phyloP scores from a whole-genome alignment of 345 rosid genomes.

The Balakata baccata region DNA sequence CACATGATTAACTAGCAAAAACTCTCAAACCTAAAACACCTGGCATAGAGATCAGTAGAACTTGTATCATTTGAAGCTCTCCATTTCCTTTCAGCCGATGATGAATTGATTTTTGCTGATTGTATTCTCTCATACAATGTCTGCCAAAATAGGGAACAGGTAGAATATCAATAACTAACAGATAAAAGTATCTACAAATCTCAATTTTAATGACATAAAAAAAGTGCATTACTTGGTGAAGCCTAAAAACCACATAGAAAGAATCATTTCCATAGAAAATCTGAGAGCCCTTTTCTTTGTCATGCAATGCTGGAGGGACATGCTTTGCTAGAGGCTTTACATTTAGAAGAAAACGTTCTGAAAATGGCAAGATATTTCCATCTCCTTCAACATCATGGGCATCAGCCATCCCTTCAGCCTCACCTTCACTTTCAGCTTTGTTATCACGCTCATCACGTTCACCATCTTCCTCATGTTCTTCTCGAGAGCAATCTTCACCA shows the following conservation, averaged over 20 bases:
- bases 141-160: slow-evolving; percentile 35
- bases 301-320: slow-evolving; percentile 47
- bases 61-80: slow-evolving; percentile 63
- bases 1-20: not conserved
- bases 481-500: slow-evolving; percentile 75
- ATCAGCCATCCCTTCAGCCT: slow-evolving; percentile 82
- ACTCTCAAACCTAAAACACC: slow-evolving; percentile 41
- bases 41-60: slow-evolving; percentile 74
- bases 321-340: slow-evolving; percentile 88
- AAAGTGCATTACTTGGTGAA: slow-evolving; percentile 73
- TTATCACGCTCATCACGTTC: slow-evolving; percentile 61
- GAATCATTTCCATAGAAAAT: slow-evolving; percentile 96
- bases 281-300: slow-evolving; percentile 48
- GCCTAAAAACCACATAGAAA: slow-evolving; percentile 85
- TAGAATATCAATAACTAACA: slow-evolving; percentile 8
- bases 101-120: slow-evolving; percentile 89
- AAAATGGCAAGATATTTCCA: slow-evolving; percentile 53
- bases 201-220: not conserved
- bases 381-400: slow-evolving; percentile 75
- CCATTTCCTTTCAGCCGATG: slow-evolving; percentile 89
- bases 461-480: slow-evolving; percentile 75
- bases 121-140: slow-evolving; percentile 78
- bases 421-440: slow-evolving; percentile 93
- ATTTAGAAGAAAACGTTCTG: slow-evolving; percentile 59
- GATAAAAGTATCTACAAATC: not conserved